These are phyloP conservation scores for Chloromonas sp. DNA, from an alignment of 163 green algal genomes.

Conservation along the genomic window DNA sequence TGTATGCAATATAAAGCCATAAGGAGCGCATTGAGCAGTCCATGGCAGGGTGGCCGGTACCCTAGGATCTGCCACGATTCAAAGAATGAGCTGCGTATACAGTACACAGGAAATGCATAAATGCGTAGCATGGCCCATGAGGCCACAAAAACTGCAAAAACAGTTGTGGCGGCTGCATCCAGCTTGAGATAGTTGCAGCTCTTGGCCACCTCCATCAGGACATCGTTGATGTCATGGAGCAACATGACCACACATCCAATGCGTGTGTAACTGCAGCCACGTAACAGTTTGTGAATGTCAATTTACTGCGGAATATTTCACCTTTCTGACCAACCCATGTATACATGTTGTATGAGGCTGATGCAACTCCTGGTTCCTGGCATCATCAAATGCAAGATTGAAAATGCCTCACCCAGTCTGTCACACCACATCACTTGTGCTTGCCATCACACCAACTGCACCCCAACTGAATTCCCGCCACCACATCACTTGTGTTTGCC, in stretches of 20 bases:
- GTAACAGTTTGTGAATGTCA: too few relatives aligned
- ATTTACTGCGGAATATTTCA: too few relatives aligned
- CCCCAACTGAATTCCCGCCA: too few relatives aligned
- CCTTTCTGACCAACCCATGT: too few relatives aligned
- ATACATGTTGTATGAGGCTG: too few relatives aligned
- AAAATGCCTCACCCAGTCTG: too few relatives aligned
- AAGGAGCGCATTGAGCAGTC: conserved; percentile 72
- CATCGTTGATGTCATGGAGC: conserved; percentile 85
- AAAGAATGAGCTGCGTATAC: conserved; percentile 64
- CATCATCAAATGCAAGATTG: too few relatives aligned
- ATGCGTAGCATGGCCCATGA: conserved; percentile 75
- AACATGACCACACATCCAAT: conserved; percentile 78
- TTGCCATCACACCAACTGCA: too few relatives aligned
- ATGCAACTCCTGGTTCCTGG: too few relatives aligned
- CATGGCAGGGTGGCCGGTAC: conserved; percentile 49
- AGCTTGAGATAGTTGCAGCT: conserved; percentile 57
- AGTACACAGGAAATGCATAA: conserved; percentile 61
- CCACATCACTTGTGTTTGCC: too few relatives aligned
- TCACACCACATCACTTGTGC: too few relatives aligned
- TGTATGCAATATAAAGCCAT: conserved; percentile 77
- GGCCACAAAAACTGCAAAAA: conserved; percentile 73
- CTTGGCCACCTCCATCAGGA: conserved; percentile 86
- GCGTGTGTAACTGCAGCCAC: conserved; percentile 53
- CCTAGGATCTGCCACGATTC: conserved; percentile 39
- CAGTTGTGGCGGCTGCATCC: conserved; percentile 36